Percentiles rank a stretch among this genome's conserved stretches.
These are phyloP conservation scores for Trametes cinnabarina DNA, from an alignment of 768 basidiomycete species.

Conservation along the genomic window DNA sequence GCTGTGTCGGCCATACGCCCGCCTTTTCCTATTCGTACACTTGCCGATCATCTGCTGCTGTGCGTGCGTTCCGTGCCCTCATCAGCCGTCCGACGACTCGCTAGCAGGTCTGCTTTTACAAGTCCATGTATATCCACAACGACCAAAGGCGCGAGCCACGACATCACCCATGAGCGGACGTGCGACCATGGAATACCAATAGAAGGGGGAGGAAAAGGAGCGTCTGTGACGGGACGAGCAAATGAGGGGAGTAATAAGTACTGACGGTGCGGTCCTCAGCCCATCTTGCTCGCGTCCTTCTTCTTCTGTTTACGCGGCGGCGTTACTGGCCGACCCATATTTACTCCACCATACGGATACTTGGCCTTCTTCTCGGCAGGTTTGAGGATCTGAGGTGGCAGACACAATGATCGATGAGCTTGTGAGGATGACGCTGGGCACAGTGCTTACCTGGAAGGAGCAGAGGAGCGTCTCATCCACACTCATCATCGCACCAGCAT, in stretches of 20 bases:
- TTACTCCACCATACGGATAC: conserved; percentile 84
- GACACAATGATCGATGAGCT: neutral
- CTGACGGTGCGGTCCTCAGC: conserved; percentile 29
- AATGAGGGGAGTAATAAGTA: conserved; percentile 22
- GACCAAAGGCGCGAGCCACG: conserved; percentile 6
- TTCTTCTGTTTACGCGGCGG: conserved; percentile 98
- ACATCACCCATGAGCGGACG: conserved; percentile 12
- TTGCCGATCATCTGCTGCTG: conserved; percentile 6
- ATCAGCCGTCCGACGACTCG: conserved; percentile 12
- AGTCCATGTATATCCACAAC: conserved; percentile 23
- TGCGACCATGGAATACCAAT: conserved; percentile 13
- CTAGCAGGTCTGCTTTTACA: conserved; percentile 7
- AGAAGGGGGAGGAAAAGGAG: conserved; percentile 12
- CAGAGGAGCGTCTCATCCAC: conserved; percentile 96
- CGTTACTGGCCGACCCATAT: conserved; percentile 85
- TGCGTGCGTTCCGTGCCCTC: conserved; percentile 7
- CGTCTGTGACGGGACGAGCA: conserved; percentile 16
- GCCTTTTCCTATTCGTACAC: conserved; percentile 10
- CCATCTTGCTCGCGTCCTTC: conserved; percentile 75
- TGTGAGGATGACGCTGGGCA: neutral
- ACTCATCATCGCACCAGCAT: conserved; percentile 99
- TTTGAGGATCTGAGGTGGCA: conserved; percentile 77
- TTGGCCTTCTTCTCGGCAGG: conserved; percentile 99
- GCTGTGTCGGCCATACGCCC: neutral
- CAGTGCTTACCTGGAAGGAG: conserved; percentile 82